Base-by-base conservation (phyloP, 441 rosid species). In the Erodium chrysanthum region DNA sequence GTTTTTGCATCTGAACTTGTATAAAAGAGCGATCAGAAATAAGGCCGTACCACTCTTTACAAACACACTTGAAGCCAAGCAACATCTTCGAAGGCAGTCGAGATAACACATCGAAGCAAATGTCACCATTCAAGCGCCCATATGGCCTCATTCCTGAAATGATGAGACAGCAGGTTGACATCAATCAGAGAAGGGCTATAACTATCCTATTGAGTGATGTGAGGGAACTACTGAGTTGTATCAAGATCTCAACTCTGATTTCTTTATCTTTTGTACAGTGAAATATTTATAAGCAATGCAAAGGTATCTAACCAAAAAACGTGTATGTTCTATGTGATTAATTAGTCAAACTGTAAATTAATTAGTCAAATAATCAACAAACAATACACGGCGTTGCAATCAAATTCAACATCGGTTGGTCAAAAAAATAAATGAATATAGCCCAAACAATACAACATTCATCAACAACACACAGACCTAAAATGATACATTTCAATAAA, bases 61-160 rank as follows among this genome's bases (percentile, higher is more conserved):
- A 78, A 64, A 78, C 79, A 59, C 66, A 31, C 66, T 69, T 78
- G 15, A 76, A 35, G 58, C 52, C 27, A 22, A 71, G 50, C 67
- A 82, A 48, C 63, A 40, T 17, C 69, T 82, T 78, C 1, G 84
- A 65, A 23, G 76, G 74, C 66, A 82, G 66, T 31, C 75, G 77
- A 12, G 84, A 80, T 12, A 82, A 64, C 74, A 78, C 84, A 15
- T 76, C 60, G 59, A 82, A 71, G 31, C 54, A n/a, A 62, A 78
- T 69, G 65, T 80, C 84, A 54, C 7, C 35, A 68, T 70, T 58
- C 63, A 65, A 31, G 35, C 23, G 69, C 59, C 61, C 73, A 12
- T 2, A 23, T 52, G 9, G 59, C 59, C 59, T 52, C 59, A 52
- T 52, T 52, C 59, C 59, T 52, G 59, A 15, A 52, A 52, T 15